A percentile compares a stretch with the other conserved stretches of the same genome.
phyloP scores from a whole-genome alignment of 257 asterid species.

The Scutellaria barbata region DNA sequence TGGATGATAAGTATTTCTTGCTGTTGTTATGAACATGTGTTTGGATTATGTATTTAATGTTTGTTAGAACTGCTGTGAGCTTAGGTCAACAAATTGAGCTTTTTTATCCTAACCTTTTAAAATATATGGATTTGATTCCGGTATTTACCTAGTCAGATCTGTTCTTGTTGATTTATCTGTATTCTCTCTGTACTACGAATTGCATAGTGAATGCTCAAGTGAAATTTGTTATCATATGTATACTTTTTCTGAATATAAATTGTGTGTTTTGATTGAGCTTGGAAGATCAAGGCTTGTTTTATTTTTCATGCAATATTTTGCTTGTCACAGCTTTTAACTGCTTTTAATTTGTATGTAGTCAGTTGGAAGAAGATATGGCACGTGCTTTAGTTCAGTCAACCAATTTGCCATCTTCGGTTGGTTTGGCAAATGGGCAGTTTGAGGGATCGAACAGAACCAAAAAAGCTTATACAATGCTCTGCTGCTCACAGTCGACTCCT shows the following conservation, averaged over 20 bases:
- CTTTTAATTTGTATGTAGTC: conserved; percentile 43
- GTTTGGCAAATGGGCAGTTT: conserved; percentile 52
- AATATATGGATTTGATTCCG: conserved; percentile 14
- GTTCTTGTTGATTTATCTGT: conserved; percentile 6
- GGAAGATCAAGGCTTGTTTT: conserved; percentile 1
- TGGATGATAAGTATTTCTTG: conserved; percentile 13
- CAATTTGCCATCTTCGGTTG: conserved; percentile 61
- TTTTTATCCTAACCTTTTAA: neutral
- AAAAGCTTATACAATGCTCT: conserved; percentile 57
- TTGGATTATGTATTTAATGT: neutral
- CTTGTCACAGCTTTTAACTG: conserved; percentile 20
- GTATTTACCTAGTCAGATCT: conserved; percentile 7
- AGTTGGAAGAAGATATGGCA: conserved; percentile 64
- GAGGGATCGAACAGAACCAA: conserved; percentile 54
- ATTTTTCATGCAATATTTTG: neutral
- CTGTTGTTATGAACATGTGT: neutral
- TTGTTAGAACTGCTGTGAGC: neutral
- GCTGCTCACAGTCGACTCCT: conserved; percentile 49
- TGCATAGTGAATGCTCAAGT: neutral
- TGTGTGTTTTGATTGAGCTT: conserved; percentile 9
- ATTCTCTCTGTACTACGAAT: neutral
- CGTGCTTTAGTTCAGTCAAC: conserved; percentile 70
- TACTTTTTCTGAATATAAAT: neutral
- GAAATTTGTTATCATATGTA: neutral
- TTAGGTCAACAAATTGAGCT: conserved; percentile 15